phyloP scores from a whole-genome alignment of 495 filamentous ascomycete genomes.

The Cercophora scortea region DNA sequence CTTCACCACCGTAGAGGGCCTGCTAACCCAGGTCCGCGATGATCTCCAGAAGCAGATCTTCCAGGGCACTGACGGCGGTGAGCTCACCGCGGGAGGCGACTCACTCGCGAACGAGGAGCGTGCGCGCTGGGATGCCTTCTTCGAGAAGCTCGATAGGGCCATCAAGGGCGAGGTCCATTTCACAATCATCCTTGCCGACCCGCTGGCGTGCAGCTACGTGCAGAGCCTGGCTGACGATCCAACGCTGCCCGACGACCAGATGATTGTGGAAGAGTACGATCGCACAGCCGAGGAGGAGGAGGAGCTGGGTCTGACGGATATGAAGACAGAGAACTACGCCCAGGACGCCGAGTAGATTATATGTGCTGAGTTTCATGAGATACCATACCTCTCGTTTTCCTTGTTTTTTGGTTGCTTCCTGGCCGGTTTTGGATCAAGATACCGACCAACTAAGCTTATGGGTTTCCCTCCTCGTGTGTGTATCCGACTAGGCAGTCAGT shows the following conservation, averaged over 20 bases:
- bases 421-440: too few species aligned
- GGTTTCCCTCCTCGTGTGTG: too few species aligned
- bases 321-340: constrained; percentile 87
- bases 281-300: constrained; percentile 87
- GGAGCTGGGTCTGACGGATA: constrained; percentile 79
- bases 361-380: not conserved
- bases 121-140: constrained; percentile 73
- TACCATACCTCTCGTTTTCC: not conserved
- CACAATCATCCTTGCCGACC: constrained; percentile 79
- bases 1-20: constrained; percentile 93
- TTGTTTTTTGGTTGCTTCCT: not conserved
- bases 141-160: constrained; percentile 62
- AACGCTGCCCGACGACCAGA: constrained; percentile 67
- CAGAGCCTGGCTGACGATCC: constrained; percentile 70
- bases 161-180: constrained; percentile 79
- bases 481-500: too few species aligned
- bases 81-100: constrained; percentile 46
- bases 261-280: constrained; percentile 76
- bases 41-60: constrained; percentile 83
- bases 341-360: constrained; percentile 27
- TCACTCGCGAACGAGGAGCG: constrained; percentile 57
- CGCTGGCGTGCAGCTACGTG: constrained; percentile 84
- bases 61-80: constrained; percentile 48
- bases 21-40: constrained; percentile 86
- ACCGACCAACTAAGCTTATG: too few species aligned